phyloP scores from a whole-genome alignment of 1,139 yeast species.

The Magnusiomyces suaveolens region DNA sequence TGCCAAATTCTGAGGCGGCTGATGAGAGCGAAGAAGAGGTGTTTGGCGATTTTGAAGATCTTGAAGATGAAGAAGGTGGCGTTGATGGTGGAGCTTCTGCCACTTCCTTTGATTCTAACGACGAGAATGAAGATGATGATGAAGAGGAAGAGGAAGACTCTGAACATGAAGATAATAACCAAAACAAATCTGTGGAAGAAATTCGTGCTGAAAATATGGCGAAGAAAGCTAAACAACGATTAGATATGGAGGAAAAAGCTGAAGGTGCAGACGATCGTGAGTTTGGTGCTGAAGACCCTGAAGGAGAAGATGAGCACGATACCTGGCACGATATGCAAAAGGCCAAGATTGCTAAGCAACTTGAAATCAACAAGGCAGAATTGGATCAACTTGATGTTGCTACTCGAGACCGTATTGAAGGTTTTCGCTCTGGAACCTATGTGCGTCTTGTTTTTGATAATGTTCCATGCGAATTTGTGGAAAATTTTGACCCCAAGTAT shows the following conservation, averaged over 20 bases:
- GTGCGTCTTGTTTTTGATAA: slow-evolving; percentile 78
- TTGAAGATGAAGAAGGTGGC: slow-evolving; percentile 39
- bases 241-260: slow-evolving; percentile 77
- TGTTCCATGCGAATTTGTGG: slow-evolving; percentile 84
- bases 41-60: slow-evolving; percentile 73
- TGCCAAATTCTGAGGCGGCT: slow-evolving; percentile 33
- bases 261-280: slow-evolving; percentile 64
- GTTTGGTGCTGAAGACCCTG: slow-evolving; percentile 63
- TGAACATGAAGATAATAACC: slow-evolving; percentile 33
- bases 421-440: slow-evolving; percentile 87
- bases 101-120: no score
- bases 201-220: slow-evolving; percentile 68
- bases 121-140: slow-evolving; percentile 37
- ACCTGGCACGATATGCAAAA: slow-evolving; percentile 98
- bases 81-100: slow-evolving; percentile 6
- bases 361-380: slow-evolving; percentile 77
- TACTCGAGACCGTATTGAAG: slow-evolving; percentile 75
- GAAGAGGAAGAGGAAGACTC: slow-evolving; percentile 50
- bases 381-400: slow-evolving; percentile 60
- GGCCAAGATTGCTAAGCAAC: slow-evolving; percentile 91
- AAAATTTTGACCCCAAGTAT: slow-evolving; percentile 71
- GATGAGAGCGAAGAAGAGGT: slow-evolving; percentile 42
- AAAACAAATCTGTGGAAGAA: slow-evolving; percentile 35
- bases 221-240: slow-evolving; percentile 75
- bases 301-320: slow-evolving; percentile 63